These are phyloP conservation scores for Allium fistulosum DNA, from an alignment of 106 monocot species.

Conservation along the genomic window DNA sequence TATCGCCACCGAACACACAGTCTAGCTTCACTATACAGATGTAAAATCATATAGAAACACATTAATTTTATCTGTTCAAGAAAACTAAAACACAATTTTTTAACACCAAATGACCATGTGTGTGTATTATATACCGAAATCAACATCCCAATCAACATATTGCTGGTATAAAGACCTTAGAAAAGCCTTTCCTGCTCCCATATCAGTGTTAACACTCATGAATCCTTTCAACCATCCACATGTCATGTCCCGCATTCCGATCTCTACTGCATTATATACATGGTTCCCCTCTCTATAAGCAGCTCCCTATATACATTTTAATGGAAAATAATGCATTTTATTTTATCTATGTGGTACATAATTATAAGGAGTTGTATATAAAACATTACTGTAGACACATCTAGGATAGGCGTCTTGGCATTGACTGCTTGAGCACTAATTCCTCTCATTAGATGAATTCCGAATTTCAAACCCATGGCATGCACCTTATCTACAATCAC, in stretches of 20 bases:
- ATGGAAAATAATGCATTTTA: background rate
- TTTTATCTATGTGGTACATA: no score
- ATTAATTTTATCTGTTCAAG: no score
- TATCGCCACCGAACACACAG: constrained; percentile 89
- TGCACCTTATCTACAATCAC: constrained; percentile 69
- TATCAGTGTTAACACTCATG: constrained; percentile 84
- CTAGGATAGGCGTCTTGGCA: constrained; percentile 49
- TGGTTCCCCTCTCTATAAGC: constrained; percentile 38
- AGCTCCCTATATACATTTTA: constrained; percentile 19
- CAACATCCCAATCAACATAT: constrained; percentile 93
- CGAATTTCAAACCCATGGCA: constrained; percentile 86
- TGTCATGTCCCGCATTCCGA: constrained; percentile 50
- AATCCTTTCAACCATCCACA: constrained; percentile 96
- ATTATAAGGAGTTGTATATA: no score
- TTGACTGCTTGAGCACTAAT: constrained; percentile 68
- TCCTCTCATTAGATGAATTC: constrained; percentile 94
- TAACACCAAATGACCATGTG: no score
- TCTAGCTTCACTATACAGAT: constrained; percentile 72
- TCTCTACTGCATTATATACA: constrained; percentile 49
- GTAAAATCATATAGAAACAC: no score
- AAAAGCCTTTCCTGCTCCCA: constrained; percentile 72
- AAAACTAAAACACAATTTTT: no score
- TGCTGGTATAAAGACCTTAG: constrained; percentile 78
- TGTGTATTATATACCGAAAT: constrained; percentile 56
- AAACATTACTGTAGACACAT: constrained; percentile 54